phyloP scores from a whole-genome alignment of 2,329 filamentous ascomycete species.

The Arthrobotrys musiformis region DNA sequence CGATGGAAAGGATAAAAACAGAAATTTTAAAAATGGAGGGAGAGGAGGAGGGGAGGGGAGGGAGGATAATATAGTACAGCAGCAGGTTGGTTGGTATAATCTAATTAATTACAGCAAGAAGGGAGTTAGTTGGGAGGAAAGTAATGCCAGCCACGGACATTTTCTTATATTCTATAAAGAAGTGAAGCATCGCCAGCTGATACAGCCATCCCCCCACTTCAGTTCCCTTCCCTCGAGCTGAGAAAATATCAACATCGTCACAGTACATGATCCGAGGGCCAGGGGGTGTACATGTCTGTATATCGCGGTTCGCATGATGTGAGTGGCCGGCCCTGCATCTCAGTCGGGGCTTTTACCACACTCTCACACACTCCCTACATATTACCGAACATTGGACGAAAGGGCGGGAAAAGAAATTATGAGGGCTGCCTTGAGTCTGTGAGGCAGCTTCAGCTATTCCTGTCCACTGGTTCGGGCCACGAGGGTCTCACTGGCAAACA shows the following conservation, averaged over 20 bases:
- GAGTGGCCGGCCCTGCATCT: not conserved
- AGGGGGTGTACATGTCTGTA: not conserved
- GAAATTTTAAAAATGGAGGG: not conserved
- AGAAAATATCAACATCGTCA: not conserved
- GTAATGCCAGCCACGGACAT: too few relatives aligned
- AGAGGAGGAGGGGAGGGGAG: not conserved
- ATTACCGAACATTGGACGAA: constrained; percentile 18
- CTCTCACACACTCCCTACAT: not conserved
- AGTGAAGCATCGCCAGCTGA: too few relatives aligned
- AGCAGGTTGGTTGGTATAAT: too few relatives aligned
- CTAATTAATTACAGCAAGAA: too few relatives aligned
- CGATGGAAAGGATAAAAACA: not conserved
- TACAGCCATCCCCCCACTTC: not conserved
- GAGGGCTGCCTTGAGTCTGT: constrained; percentile 7
- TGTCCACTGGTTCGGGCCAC: constrained; percentile 54
- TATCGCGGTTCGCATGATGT: not conserved
- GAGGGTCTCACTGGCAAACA: constrained; percentile 12
- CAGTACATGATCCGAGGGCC: not conserved
- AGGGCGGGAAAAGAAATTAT: not conserved
- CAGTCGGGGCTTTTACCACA: not conserved
- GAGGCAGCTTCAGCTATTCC: constrained; percentile 14
- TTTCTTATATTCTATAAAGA: too few relatives aligned
- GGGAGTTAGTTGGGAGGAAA: too few relatives aligned
- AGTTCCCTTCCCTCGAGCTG: not conserved
- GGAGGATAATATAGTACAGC: not conserved